A percentile compares a stretch with the other conserved stretches of the same genome.
Conservation (phyloP, 192 early-diverging fungal species). For the Entomortierella chlamydospora region DNA sequence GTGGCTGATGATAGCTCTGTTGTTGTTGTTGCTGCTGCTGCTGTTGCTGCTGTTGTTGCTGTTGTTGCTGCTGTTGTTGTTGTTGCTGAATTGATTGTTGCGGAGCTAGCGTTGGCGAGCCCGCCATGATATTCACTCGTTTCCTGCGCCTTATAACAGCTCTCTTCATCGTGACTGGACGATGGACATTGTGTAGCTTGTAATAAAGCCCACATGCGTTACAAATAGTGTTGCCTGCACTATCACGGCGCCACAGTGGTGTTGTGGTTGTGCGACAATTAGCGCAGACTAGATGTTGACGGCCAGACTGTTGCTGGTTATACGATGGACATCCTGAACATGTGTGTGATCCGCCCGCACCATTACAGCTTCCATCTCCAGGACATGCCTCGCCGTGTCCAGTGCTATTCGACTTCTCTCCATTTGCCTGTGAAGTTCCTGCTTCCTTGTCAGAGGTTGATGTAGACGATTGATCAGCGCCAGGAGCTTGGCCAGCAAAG, state of each 20-base stretch:
- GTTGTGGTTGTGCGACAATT: slow-evolving; percentile 85
- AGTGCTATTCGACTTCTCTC: background rate
- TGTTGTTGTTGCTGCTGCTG: slow-evolving; percentile 22
- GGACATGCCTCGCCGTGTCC: slow-evolving; percentile 60
- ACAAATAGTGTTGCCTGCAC: slow-evolving; percentile 79
- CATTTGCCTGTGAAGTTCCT: slow-evolving; percentile 3
- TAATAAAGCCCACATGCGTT: slow-evolving; percentile 93
- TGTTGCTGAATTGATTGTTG: slow-evolving; percentile 26
- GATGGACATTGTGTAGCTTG: slow-evolving; percentile 84
- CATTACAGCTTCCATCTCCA: slow-evolving; percentile 82
- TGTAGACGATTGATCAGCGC: background rate
- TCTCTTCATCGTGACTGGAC: slow-evolving; percentile 85
- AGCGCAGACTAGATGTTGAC: slow-evolving; percentile 68
- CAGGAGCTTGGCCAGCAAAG: background rate
- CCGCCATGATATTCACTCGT: slow-evolving; percentile 59
- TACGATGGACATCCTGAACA: slow-evolving; percentile 80
- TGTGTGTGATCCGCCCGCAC: slow-evolving; percentile 72
- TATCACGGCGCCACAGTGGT: slow-evolving; percentile 84
- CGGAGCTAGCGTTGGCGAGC: slow-evolving; percentile 26
- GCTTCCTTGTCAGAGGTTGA: background rate
- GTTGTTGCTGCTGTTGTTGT: slow-evolving; percentile 9
- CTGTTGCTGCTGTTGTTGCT: slow-evolving; percentile 15
- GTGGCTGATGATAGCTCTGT: slow-evolving; percentile 23
- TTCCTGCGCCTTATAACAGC: slow-evolving; percentile 81
- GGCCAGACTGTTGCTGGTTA: slow-evolving; percentile 71